Conservation (phyloP, 2,329 filamentous ascomycete species). For the Eurotiales sp. region DNA sequence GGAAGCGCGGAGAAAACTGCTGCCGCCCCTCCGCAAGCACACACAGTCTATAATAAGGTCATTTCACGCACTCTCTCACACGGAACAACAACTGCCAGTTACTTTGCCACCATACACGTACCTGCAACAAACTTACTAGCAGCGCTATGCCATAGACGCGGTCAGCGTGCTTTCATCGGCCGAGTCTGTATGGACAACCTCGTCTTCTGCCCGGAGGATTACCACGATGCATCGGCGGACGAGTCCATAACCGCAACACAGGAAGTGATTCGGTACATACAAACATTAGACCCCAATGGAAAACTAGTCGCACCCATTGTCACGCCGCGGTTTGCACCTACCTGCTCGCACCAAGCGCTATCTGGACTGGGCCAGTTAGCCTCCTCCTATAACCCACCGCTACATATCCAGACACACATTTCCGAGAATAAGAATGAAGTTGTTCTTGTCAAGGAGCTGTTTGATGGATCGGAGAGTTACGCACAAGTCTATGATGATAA, state of each 20-base stretch:
- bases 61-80: constrained; percentile 78
- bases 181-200: constrained; percentile 88
- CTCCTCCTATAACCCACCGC: constrained; percentile 56
- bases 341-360: constrained; percentile 56
- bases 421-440: constrained; percentile 77
- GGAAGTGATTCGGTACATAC: constrained; percentile 63
- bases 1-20: constrained; percentile 27
- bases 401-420: constrained; percentile 76
- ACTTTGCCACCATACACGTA: constrained; percentile 88
- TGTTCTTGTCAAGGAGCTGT: constrained; percentile 64
- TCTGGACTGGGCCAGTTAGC: constrained; percentile 62
- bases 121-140: constrained; percentile 86
- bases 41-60: constrained; percentile 68
- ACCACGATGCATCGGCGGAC: constrained; percentile 67
- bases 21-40: constrained; percentile 25
- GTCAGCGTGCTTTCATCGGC: constrained; percentile 87
- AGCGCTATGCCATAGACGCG: constrained; percentile 70
- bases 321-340: constrained; percentile 63
- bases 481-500: constrained; percentile 72
- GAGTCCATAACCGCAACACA: constrained; percentile 55
- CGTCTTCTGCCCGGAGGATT: constrained; percentile 66
- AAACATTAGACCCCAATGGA: constrained; percentile 59
- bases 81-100: constrained; percentile 91
- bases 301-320: constrained; percentile 71
- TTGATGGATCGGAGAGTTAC: constrained; percentile 64